Conservation (phyloP, 2,329 filamentous ascomycete genomes). For the Colletotrichum sp. region DNA sequence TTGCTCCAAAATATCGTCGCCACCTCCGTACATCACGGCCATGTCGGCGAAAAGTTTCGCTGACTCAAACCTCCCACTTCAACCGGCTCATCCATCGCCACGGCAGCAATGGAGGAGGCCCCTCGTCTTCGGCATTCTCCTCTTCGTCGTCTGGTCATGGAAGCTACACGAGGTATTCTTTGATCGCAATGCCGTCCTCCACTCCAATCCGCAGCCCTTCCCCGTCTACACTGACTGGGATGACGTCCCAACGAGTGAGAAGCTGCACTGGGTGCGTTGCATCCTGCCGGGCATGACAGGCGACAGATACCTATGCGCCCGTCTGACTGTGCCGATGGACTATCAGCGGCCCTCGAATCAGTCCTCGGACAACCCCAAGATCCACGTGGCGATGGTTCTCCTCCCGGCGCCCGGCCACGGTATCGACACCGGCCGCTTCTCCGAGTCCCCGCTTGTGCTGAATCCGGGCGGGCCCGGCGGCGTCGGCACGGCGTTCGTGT, state of each 20-base stretch:
- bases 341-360: conserved; percentile 45
- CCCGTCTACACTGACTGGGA: conserved; percentile 19
- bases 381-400: conserved; percentile 42
- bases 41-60: conserved; percentile 16
- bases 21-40: neutral
- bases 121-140: neutral
- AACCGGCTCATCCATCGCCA: neutral
- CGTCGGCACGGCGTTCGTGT: conserved; percentile 36
- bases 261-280: conserved; percentile 50
- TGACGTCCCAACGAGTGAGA: conserved; percentile 48
- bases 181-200: neutral
- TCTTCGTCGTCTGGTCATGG: conserved; percentile 5
- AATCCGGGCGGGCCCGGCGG: conserved; percentile 55
- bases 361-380: conserved; percentile 34
- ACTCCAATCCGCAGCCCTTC: neutral
- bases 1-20: neutral
- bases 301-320: conserved; percentile 40
- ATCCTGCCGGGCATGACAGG: conserved; percentile 29
- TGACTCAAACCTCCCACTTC: conserved; percentile 1
- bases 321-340: conserved; percentile 52
- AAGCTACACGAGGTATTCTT: neutral
- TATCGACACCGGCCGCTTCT: conserved; percentile 30
- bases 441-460: conserved; percentile 44
- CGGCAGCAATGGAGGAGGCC: neutral
- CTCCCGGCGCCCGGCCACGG: conserved; percentile 34